A percentile compares a stretch with the other conserved stretches of the same genome.
phyloP scores from a whole-genome alignment of 192 early-diverging fungal species.

The Bifiguratus adelaidae region DNA sequence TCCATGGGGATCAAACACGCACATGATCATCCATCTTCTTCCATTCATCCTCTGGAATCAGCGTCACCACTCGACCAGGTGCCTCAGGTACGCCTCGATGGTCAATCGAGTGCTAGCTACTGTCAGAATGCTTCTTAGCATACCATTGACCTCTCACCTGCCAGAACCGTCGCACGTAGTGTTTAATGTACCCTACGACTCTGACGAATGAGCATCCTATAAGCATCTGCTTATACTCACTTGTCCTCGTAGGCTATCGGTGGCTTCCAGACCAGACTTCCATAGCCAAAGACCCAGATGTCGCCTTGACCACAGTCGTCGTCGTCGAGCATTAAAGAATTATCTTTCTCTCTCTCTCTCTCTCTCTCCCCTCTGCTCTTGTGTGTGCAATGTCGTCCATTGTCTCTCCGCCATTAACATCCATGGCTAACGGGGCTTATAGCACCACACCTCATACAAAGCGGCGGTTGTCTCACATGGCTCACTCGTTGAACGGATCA shows the following conservation, averaged over 20 bases:
- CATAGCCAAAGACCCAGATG: constrained; percentile 52
- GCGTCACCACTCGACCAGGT: constrained; percentile 81
- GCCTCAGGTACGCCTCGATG: constrained; percentile 72
- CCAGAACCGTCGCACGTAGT: constrained; percentile 68
- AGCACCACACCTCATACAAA: too few relatives aligned
- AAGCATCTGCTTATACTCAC: constrained; percentile 12
- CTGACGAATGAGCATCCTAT: constrained; percentile 6
- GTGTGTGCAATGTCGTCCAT: too few relatives aligned
- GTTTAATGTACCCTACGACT: constrained; percentile 52
- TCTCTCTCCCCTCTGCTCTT: too few relatives aligned
- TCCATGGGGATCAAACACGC: not conserved
- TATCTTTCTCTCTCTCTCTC: too few relatives aligned
- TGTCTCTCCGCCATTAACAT: too few relatives aligned
- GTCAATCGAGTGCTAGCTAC: constrained; percentile 57
- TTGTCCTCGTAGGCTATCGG: constrained; percentile 36
- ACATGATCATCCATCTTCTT: constrained; percentile 35
- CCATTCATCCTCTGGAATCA: constrained; percentile 67
- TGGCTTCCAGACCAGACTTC: constrained; percentile 43
- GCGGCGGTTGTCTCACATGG: too few relatives aligned
- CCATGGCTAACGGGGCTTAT: too few relatives aligned
- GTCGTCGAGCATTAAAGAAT: too few relatives aligned
- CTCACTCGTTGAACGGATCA: too few relatives aligned
- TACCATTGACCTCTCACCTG: constrained; percentile 33
- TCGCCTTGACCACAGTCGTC: too few relatives aligned
- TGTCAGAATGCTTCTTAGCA: constrained; percentile 2